Evolutionary conservation across 2,329 filamentous ascomycete genomes (phyloP).

Genomic region (Helicocarpus griseus): DNA sequence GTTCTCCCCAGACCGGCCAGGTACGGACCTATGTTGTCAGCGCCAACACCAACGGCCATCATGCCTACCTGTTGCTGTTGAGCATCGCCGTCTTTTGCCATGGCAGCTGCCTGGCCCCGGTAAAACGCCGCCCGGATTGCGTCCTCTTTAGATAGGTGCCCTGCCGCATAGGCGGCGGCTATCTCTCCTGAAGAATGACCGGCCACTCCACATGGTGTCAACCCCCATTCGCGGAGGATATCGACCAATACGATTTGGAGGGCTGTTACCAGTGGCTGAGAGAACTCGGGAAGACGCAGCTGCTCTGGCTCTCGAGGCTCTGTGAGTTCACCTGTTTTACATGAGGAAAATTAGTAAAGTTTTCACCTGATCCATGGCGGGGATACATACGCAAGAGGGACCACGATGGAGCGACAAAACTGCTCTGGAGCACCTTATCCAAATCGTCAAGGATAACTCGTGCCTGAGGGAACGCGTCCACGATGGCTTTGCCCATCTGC

Average conservation of each 20-base stretch:
- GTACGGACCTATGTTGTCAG: neutral
- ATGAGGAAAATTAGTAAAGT: neutral
- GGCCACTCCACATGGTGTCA: conserved; percentile 2
- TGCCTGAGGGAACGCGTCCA: conserved; percentile 4
- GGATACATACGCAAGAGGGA: neutral
- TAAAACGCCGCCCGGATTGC: conserved; percentile 6
- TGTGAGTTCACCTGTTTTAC: conserved; percentile 5
- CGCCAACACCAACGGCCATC: conserved; percentile 5
- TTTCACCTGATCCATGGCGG: neutral
- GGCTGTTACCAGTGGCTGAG: conserved; percentile 9
- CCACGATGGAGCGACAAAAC: conserved; percentile 4
- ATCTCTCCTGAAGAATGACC: conserved; percentile 10
- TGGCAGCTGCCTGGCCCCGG: conserved; percentile 4
- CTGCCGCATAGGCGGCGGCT: conserved; percentile 4
- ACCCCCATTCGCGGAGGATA: conserved; percentile 4
- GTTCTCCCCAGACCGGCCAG: conserved; percentile 4
- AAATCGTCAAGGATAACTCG: conserved; percentile 6
- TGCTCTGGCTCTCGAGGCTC: conserved; percentile 11
- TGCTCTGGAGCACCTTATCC: conserved; percentile 13
- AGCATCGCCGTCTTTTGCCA: neutral
- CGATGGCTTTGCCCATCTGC: conserved; percentile 13
- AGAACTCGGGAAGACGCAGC: conserved; percentile 2
- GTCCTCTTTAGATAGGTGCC: neutral
- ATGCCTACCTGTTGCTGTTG: neutral
- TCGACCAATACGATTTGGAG: conserved; percentile 6